Percentiles rank a stretch among this genome's conserved stretches.
These are phyloP conservation scores for Trichoderma simmonsii DNA, from an alignment of 2,329 filamentous ascomycete species.

Conservation along the genomic window DNA sequence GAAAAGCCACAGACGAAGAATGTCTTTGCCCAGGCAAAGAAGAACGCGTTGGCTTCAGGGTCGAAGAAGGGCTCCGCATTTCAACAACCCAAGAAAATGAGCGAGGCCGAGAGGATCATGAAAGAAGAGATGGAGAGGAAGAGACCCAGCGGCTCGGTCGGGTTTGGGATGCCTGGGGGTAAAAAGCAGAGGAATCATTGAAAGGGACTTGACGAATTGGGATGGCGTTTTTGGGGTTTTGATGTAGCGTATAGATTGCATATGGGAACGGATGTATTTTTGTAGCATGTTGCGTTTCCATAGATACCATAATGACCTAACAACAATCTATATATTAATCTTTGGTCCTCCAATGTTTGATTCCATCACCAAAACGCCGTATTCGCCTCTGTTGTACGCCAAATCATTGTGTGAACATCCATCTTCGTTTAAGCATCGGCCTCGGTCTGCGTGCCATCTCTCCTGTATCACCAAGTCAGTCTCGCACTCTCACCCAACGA, in stretches of 20 bases:
- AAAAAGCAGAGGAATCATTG: conserved; percentile 49
- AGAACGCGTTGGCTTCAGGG: conserved; percentile 62
- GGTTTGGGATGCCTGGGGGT: conserved; percentile 44
- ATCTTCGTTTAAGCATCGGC: conserved; percentile 35
- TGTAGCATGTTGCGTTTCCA: neutral
- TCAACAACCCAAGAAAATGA: conserved; percentile 76
- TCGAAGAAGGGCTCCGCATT: conserved; percentile 59
- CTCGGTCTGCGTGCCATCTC: conserved; percentile 55
- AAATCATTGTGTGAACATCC: conserved; percentile 11
- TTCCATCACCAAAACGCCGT: conserved; percentile 31
- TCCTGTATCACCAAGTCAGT: conserved; percentile 38
- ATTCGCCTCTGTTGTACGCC: conserved; percentile 28
- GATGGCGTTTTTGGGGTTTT: neutral
- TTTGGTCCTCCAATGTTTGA: neutral
- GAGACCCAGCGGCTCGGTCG: conserved; percentile 48
- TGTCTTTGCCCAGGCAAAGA: conserved; percentile 65
- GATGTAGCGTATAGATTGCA: neutral
- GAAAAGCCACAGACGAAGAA: conserved; percentile 70
- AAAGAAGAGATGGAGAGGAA: conserved; percentile 76
- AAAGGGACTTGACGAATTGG: neutral
- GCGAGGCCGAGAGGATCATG: conserved; percentile 86
- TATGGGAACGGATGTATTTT: neutral
- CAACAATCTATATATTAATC: neutral
- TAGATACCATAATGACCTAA: conserved; percentile 20
- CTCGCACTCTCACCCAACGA: conserved; percentile 5